These are phyloP conservation scores for Paxillus rubicundulus DNA, from an alignment of 768 basidiomycete genomes.

Conservation along the genomic window DNA sequence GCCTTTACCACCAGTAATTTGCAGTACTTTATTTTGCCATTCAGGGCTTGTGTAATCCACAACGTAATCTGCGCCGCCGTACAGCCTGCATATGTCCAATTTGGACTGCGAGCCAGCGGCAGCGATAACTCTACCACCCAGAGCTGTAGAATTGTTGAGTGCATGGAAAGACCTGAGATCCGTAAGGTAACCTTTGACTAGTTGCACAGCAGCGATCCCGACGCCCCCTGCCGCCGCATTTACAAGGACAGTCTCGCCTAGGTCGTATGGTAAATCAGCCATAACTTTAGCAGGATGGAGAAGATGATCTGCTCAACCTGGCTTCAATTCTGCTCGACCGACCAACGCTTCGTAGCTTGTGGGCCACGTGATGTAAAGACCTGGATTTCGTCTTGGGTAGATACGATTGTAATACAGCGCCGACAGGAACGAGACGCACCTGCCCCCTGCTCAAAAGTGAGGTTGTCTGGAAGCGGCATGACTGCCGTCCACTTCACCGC, in stretches of 20 bases:
- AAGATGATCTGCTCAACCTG: constrained; percentile 45
- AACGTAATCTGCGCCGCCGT: constrained; percentile 80
- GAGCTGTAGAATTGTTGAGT: constrained; percentile 42
- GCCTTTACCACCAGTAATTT: constrained; percentile 80
- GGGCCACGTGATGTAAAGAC: constrained; percentile 85
- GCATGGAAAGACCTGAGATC: background rate
- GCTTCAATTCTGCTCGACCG: constrained; percentile 74
- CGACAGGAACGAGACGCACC: constrained; percentile 40
- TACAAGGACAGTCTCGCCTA: constrained; percentile 89
- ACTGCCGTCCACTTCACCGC: constrained; percentile 50
- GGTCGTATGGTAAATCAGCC: constrained; percentile 5
- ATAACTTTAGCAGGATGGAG: background rate
- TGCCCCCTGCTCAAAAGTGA: constrained; percentile 85
- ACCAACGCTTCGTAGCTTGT: constrained; percentile 93
- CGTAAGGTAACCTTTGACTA: constrained; percentile 72
- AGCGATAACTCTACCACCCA: constrained; percentile 94
- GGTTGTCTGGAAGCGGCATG: constrained; percentile 65
- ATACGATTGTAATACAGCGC: background rate
- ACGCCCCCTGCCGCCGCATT: constrained; percentile 97
- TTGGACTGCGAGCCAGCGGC: constrained; percentile 82
- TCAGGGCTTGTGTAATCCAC: constrained; percentile 74
- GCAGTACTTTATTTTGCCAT: constrained; percentile 90
- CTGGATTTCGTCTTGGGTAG: constrained; percentile 34
- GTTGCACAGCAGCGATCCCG: constrained; percentile 86
- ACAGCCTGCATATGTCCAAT: constrained; percentile 68